Percentiles rank a stretch among this genome's conserved stretches.
Conservation (phyloP, 805 yeast species). For the Lachancea nothofagi region DNA sequence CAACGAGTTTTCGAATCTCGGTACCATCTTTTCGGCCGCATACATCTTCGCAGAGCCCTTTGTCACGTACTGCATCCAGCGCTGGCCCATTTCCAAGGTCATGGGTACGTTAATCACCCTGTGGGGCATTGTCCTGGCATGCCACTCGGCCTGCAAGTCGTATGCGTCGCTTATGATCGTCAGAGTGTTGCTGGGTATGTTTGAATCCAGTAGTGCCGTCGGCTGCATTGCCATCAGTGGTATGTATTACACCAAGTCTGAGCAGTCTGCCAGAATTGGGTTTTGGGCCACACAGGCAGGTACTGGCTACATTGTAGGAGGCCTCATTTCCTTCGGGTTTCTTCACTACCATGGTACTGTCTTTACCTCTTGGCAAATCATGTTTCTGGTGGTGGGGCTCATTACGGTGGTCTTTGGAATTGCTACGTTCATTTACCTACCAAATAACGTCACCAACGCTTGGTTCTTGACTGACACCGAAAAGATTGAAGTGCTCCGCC, state of each 20-base stretch:
- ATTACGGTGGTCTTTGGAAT: conserved; percentile 48
- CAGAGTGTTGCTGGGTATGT: conserved; percentile 47
- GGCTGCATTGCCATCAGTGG: conserved; percentile 53
- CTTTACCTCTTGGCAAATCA: conserved; percentile 55
- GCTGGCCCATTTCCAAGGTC: conserved; percentile 48
- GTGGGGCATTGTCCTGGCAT: conserved; percentile 51
- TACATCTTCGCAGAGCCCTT: conserved; percentile 51
- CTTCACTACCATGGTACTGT: conserved; percentile 42
- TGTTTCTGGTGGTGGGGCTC: conserved; percentile 52
- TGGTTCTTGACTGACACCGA: conserved; percentile 39
- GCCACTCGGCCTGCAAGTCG: conserved; percentile 47
- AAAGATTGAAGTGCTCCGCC: conserved; percentile 42
- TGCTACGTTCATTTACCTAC: conserved; percentile 39
- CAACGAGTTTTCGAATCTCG: conserved; percentile 47
- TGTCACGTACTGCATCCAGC: conserved; percentile 44
- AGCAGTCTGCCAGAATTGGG: conserved; percentile 49
- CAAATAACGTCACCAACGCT: conserved; percentile 43
- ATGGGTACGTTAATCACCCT: conserved; percentile 41
- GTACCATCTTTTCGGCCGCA: conserved; percentile 49
- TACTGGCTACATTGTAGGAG: conserved; percentile 42
- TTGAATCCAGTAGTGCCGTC: conserved; percentile 52
- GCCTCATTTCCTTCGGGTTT: conserved; percentile 46
- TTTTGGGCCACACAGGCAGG: conserved; percentile 58
- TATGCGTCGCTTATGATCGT: conserved; percentile 53
- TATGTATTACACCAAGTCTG: conserved; percentile 54